phyloP scores from a whole-genome alignment of 2,329 filamentous ascomycete species.

The Epichloe festucae region DNA sequence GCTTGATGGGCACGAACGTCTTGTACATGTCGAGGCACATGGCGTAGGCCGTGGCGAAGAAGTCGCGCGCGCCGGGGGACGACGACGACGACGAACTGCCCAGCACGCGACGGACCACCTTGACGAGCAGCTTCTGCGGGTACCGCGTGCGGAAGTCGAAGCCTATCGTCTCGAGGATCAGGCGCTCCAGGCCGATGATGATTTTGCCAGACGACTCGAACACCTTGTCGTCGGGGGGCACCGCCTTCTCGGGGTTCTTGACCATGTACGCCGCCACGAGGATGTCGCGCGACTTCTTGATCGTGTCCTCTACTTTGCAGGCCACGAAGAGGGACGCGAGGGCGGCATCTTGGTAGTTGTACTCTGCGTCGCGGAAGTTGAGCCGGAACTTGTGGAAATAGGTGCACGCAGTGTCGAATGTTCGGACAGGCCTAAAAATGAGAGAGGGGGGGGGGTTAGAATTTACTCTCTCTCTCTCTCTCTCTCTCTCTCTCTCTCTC shows the following conservation, averaged over 20 bases:
- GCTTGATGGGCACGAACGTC: constrained; percentile 85
- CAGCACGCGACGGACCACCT: constrained; percentile 54
- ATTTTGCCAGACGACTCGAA: constrained; percentile 70
- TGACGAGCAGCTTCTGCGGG: constrained; percentile 73
- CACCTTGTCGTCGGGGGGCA: constrained; percentile 68
- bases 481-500: not conserved
- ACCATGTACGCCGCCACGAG: constrained; percentile 82
- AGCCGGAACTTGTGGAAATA: constrained; percentile 94
- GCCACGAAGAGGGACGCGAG: constrained; percentile 81
- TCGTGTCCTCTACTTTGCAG: constrained; percentile 94
- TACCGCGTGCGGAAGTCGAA: constrained; percentile 91
- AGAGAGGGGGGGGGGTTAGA: not conserved
- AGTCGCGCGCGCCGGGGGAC: constrained; percentile 18
- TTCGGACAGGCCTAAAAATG: constrained; percentile 60
- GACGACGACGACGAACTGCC: constrained; percentile 11
- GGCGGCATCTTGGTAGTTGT: constrained; percentile 76
- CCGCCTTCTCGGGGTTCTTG: constrained; percentile 55
- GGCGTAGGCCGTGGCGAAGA: constrained; percentile 60
- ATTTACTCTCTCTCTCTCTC: no score
- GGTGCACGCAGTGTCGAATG: constrained; percentile 79
- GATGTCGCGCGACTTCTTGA: constrained; percentile 93
- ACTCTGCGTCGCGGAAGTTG: constrained; percentile 71
- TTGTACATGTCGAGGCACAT: constrained; percentile 85
- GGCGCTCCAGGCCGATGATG: constrained; percentile 78
- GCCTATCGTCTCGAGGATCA: constrained; percentile 82